Conservation (phyloP, 129 eudicot genomes). For the Lonicera japonica region DNA sequence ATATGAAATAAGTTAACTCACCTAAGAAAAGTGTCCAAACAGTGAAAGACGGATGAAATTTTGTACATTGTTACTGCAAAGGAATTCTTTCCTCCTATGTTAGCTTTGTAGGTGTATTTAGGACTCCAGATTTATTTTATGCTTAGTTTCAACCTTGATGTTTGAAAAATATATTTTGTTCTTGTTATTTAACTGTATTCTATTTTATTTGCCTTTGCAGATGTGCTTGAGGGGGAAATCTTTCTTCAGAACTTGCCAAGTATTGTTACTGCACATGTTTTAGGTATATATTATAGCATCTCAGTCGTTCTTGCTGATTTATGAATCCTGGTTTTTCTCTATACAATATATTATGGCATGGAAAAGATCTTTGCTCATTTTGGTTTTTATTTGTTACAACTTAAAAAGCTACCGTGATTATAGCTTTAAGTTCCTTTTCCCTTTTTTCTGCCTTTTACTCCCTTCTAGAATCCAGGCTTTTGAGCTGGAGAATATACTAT, state of each 20-base stretch:
- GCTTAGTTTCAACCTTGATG: not conserved
- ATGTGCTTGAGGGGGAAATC: constrained; percentile 89
- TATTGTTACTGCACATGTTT: constrained; percentile 79
- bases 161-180: not conserved
- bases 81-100: not conserved
- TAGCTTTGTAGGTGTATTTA: not conserved
- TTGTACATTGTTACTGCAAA: not conserved
- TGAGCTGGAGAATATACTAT: too few species aligned
- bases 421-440: too few species aligned
- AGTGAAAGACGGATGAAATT: not conserved
- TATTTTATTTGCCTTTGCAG: constrained; percentile 26
- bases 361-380: not conserved
- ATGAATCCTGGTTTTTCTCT: too few species aligned
- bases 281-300: constrained; percentile 35
- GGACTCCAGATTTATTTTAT: not conserved
- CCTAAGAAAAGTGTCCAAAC: not conserved
- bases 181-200: not conserved
- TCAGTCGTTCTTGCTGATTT: constrained; percentile 2
- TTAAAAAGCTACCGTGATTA: not conserved
- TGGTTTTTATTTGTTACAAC: not conserved
- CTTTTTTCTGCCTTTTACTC: too few species aligned
- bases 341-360: not conserved
- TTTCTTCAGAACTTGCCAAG: constrained; percentile 98
- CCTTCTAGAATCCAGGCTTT: too few species aligned
- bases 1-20: not conserved